phyloP scores from a whole-genome alignment of 345 rosid genomes.

The Populus simonii region DNA sequence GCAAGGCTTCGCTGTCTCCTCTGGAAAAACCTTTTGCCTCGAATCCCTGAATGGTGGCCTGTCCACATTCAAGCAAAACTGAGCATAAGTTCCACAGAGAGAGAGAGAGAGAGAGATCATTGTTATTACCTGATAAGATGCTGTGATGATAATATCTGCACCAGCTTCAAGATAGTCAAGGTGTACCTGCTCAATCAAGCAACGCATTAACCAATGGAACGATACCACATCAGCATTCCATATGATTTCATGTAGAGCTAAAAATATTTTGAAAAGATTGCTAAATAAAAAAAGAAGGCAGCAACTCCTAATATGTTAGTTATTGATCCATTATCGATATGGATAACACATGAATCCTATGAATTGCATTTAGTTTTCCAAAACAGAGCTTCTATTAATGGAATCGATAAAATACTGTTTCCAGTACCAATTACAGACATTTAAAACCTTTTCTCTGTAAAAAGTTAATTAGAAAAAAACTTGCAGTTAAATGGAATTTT shows the following conservation, averaged over 20 bases:
- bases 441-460: not conserved
- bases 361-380: not conserved
- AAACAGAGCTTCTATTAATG: not conserved
- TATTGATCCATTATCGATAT: not conserved
- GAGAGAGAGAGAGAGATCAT: not conserved
- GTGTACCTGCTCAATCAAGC: conserved; percentile 53
- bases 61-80: conserved; percentile 14
- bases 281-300: not conserved
- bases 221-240: conserved; percentile 1
- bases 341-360: not conserved
- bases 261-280: not conserved
- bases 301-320: not conserved
- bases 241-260: not conserved
- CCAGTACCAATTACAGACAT: not conserved
- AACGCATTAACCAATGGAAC: conserved; percentile 13
- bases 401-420: not conserved
- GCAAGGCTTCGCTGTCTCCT: conserved; percentile 56
- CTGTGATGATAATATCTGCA: conserved; percentile 68
- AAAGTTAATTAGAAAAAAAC: not conserved
- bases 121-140: conserved; percentile 64
- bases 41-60: conserved; percentile 85
- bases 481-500: not conserved
- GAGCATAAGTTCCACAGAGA: conserved; percentile 6
- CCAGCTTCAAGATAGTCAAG: conserved; percentile 85
- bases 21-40: conserved; percentile 62